A percentile compares a stretch with the other conserved stretches of the same genome.
Conservation (phyloP, 495 filamentous ascomycete genomes). For the Penicillium canescens region DNA sequence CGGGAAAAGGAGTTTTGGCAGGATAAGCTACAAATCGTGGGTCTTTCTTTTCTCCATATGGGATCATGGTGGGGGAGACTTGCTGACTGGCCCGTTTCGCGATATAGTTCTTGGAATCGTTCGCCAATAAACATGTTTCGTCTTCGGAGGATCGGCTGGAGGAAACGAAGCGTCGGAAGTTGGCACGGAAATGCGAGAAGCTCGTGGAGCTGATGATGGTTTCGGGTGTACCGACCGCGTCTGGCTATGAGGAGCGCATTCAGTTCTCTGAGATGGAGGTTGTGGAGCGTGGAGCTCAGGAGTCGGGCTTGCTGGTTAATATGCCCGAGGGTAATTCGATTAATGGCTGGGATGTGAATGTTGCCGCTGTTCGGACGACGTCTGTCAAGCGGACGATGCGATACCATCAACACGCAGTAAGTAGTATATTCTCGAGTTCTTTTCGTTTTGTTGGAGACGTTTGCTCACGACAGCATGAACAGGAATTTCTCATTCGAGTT, state of each 20-base stretch:
- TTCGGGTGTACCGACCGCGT: slow-evolving; percentile 91
- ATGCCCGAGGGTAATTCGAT: slow-evolving; percentile 87
- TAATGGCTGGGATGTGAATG: slow-evolving; percentile 96
- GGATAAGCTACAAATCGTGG: slow-evolving; percentile 90
- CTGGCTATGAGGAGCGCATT: slow-evolving; percentile 95
- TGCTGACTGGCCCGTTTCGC: background rate
- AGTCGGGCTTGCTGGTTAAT: slow-evolving; percentile 80
- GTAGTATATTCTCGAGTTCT: slow-evolving; percentile 19
- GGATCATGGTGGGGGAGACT: background rate
- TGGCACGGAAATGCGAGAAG: slow-evolving; percentile 91
- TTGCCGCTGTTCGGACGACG: slow-evolving; percentile 82
- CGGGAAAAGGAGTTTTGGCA: slow-evolving; percentile 99
- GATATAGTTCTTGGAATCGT: slow-evolving; percentile 86
- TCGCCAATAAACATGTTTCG: slow-evolving; percentile 96
- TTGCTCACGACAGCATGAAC: slow-evolving; percentile 12
- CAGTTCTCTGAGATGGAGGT: slow-evolving; percentile 95
- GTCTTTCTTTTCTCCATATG: slow-evolving; percentile 30
- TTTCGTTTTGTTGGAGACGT: background rate
- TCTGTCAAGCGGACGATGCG: slow-evolving; percentile 83
- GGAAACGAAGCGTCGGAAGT: slow-evolving; percentile 90
- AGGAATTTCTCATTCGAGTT: slow-evolving; percentile 91
- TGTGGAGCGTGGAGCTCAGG: slow-evolving; percentile 88
- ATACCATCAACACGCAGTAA: slow-evolving; percentile 88
- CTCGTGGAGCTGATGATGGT: slow-evolving; percentile 99
- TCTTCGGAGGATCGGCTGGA: slow-evolving; percentile 94